phyloP scores from a whole-genome alignment of 257 asterid species.

The Vinca minor region DNA sequence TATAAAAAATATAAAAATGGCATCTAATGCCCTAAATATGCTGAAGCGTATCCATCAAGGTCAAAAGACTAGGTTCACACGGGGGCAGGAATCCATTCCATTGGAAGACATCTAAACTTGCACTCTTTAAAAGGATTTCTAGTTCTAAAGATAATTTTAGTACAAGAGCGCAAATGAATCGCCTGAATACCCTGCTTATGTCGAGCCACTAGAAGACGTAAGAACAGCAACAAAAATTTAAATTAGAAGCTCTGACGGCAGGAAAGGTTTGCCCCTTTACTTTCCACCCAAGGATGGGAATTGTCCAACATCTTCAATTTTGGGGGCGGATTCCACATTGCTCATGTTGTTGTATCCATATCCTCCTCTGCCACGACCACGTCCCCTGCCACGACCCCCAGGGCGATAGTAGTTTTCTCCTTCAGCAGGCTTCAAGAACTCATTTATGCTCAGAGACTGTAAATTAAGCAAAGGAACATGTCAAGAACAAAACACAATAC shows the following conservation, averaged over 20 bases:
- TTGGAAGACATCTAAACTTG: slow-evolving; percentile 28
- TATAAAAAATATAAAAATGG: slow-evolving; percentile 12
- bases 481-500: background rate
- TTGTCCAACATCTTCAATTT: slow-evolving; percentile 32
- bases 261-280: slow-evolving; percentile 9
- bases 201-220: background rate
- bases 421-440: slow-evolving; percentile 57
- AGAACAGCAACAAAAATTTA: background rate
- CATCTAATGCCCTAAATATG: slow-evolving; percentile 12
- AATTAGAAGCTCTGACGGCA: slow-evolving; percentile 9
- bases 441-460: slow-evolving; percentile 54
- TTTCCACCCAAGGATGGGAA: slow-evolving; percentile 33
- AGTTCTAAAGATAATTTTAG: slow-evolving; percentile 13
- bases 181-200: slow-evolving; percentile 2
- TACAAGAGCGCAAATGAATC: slow-evolving; percentile 10
- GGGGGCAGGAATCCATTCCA: slow-evolving; percentile 7
- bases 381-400: slow-evolving; percentile 52
- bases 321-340: slow-evolving; percentile 24
- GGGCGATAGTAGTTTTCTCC: slow-evolving; percentile 35
- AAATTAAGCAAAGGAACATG: background rate
- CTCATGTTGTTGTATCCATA: slow-evolving; percentile 14
- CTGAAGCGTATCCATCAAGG: slow-evolving; percentile 15
- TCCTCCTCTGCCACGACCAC: slow-evolving; percentile 55
- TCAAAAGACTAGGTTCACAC: slow-evolving; percentile 18
- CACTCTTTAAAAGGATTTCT: slow-evolving; percentile 19